Evolutionary conservation across 176 grass and related monocot species (phyloP).

Genomic region (Alopecurus myosuroides): DNA sequence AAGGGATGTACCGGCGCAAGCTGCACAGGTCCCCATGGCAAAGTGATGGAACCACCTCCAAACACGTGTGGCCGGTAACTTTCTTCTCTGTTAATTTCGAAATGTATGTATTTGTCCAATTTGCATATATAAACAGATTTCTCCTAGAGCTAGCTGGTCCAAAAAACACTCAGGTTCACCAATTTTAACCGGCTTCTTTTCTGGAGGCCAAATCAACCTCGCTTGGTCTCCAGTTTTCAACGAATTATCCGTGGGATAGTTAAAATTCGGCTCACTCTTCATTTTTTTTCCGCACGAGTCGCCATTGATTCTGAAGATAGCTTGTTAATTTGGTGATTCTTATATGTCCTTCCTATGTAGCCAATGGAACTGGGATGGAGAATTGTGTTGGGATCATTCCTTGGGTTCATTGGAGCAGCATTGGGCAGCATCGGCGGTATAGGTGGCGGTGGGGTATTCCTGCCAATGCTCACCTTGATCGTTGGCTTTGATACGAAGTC

Average conservation of each 20-base stretch:
- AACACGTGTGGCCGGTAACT: constrained; percentile 13
- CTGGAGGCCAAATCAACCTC: too few relatives aligned
- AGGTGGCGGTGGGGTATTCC: constrained; percentile 56
- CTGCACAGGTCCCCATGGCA: neutral
- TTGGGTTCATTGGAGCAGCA: constrained; percentile 54
- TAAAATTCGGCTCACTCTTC: too few relatives aligned
- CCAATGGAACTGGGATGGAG: constrained; percentile 36
- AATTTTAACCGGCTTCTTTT: too few relatives aligned
- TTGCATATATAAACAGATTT: too few relatives aligned
- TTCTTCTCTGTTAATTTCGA: neutral
- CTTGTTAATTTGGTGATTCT: neutral
- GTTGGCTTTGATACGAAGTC: constrained; percentile 68
- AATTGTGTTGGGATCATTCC: constrained; percentile 42
- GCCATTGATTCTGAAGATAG: too few relatives aligned
- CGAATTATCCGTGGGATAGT: too few relatives aligned
- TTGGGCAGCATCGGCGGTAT: constrained; percentile 54
- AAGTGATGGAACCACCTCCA: constrained; percentile 3
- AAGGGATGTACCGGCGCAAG: neutral
- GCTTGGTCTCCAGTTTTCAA: too few relatives aligned
- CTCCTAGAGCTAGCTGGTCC: too few relatives aligned
- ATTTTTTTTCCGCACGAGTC: neutral
- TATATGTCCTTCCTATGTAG: neutral
- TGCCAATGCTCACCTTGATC: constrained; percentile 61
- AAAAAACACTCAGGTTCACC: too few relatives aligned
- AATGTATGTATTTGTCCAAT: too few relatives aligned